Base-by-base conservation (phyloP, 1,284 basidiomycete genomes). In the Ustilago cynodontis region DNA sequence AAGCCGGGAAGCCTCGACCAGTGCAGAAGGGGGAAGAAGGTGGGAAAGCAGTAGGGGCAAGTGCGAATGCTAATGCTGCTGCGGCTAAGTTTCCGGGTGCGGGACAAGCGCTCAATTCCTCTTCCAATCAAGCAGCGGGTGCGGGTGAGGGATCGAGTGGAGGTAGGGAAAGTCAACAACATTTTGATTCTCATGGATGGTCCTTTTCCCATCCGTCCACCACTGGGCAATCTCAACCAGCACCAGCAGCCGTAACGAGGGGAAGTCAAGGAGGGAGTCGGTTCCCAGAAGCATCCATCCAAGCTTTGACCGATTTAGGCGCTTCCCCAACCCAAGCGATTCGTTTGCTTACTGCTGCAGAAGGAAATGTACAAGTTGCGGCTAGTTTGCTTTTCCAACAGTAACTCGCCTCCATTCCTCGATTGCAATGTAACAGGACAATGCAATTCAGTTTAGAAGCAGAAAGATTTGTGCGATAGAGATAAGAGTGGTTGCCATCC, bases 311-410 rank as follows among this genome's bases (percentile, higher is more conserved):
- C 1, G 77, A 79, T 53, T 65, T 82, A 8, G 95, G 95, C 2
- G 93, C 90, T 2, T 88, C 90, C 18, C 88, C 91, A 64, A 91
- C 93, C 55, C 87, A 92, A 31, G 95, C 95, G 0, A 90, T 94
- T 16, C 90, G 89, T 59, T 88, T 92, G 24, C 87, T 98, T 61
- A 90, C 92, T 22, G 93, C 93, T 6, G 90, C 93, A 1, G 91
- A 90, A 1, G 95, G 95, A 1, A 94, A 96, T 82, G 88, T 95
- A 7, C 94, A 98, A 70, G 88, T 93, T 20, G 95, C 95, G 3
- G 95, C 93, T 4, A 94, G 93, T 37, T 87, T 96, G 86, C 86
- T 97, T 56, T 98, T 98, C 85, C 80, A 82, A 45, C 77, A 81
- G 29, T 81, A 64, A 59, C 5, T 37, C 16, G 20, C 20, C 28